A percentile compares a stretch with the other conserved stretches of the same genome.
Conservation (phyloP, 2,329 filamentous ascomycete species). For the Hirsutella thompsonii region DNA sequence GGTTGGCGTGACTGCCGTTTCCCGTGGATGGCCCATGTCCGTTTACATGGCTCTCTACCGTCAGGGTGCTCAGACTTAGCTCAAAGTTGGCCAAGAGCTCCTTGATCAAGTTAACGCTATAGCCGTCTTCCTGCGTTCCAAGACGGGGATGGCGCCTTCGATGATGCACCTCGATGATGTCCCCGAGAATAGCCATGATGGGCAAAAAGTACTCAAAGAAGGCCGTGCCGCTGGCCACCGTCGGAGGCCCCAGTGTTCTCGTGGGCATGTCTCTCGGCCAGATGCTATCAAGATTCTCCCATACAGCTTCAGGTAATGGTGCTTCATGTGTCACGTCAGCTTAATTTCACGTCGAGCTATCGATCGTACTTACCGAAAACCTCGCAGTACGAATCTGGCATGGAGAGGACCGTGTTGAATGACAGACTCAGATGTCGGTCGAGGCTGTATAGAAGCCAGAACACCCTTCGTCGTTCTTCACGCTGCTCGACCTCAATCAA, state of each 20-base stretch:
- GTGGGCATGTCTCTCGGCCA: slow-evolving; percentile 16
- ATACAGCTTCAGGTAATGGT: slow-evolving; percentile 26
- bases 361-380: slow-evolving; percentile 17
- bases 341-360: neutral
- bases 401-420: slow-evolving; percentile 28
- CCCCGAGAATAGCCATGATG: slow-evolving; percentile 33
- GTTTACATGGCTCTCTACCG: neutral
- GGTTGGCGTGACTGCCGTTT: neutral
- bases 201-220: slow-evolving; percentile 38
- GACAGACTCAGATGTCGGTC: slow-evolving; percentile 34
- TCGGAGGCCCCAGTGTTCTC: slow-evolving; percentile 23
- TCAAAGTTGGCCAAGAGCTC: slow-evolving; percentile 24
- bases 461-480: slow-evolving; percentile 32
- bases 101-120: slow-evolving; percentile 20
- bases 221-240: slow-evolving; percentile 24
- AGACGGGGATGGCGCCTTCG: slow-evolving; percentile 28
- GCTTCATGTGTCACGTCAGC: slow-evolving; percentile 7
- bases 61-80: slow-evolving; percentile 20
- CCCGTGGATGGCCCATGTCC: neutral
- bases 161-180: slow-evolving; percentile 34
- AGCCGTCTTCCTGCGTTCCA: slow-evolving; percentile 19
- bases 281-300: slow-evolving; percentile 24
- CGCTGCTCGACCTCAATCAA: slow-evolving; percentile 23
- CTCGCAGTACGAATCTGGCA: slow-evolving; percentile 32
- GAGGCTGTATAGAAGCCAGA: slow-evolving; percentile 33